Evolutionary conservation across 2,329 filamentous ascomycete species (phyloP), one percentile per base, ranked within the genome.

Genomic region (Coniosporium tulheliwenetii): DNA sequence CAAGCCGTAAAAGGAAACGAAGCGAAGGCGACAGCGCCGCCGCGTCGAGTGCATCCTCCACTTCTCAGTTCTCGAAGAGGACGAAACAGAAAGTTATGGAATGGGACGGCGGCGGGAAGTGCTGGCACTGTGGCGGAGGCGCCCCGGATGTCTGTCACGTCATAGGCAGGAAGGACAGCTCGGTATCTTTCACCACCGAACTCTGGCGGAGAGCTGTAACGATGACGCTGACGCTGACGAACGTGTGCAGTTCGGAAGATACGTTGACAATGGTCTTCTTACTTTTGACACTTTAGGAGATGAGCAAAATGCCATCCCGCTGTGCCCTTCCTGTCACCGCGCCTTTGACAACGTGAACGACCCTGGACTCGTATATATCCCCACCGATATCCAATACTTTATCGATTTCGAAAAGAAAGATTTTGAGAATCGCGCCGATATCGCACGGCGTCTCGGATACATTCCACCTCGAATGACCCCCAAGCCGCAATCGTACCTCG

Each of bases 351-450:
- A 33, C 16, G 30, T 40, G 14, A 14, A 33, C 14, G 38, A 40
- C 38, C 38, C 38, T 36, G 29, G 31, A 15, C 19, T 40, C 31
- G 32, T 35, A 26, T 40, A 36, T 16, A 40, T 40, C 32, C 38
- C 38, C 32, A 33, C 32, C 26, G 38, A 40, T 26, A 15, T n/a
- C n/a, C n/a, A n/a, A n/a, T n/a, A n/a, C n/a, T n/a, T n/a, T n/a
- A n/a, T n/a, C n/a, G n/a, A n/a, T n/a, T n/a, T n/a, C n/a, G n/a
- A n/a, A n/a, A n/a, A n/a, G n/a, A n/a, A n/a, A n/a, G n/a, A n/a
- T n/a, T 40, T 38, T 19, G 19, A 38, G 37, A 38, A 26, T 30
- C 37, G 37, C 19, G 30, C 37, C 37, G 26, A 38, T n/a, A 30
- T 30, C 26, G 37, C 37, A 38, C 37, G 26, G 37, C 15, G 37